Evolutionary conservation across 2,329 filamentous ascomycete genomes (phyloP).

Genomic region (Aspergillus calidoustus): DNA sequence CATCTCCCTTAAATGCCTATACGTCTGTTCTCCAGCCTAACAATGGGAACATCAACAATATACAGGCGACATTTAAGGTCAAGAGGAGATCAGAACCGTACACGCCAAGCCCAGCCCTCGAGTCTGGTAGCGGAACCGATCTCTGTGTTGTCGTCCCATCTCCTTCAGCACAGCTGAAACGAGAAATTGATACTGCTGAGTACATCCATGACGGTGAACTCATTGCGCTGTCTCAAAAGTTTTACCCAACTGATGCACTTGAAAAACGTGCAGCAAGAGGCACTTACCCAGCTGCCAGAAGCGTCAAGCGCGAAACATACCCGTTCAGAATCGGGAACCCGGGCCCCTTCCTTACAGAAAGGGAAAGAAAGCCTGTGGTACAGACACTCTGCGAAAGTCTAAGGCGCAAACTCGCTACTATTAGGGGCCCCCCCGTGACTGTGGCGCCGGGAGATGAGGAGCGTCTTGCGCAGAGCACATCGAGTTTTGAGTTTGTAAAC

Average conservation of each 20-base stretch:
- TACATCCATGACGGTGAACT: conserved; percentile 10
- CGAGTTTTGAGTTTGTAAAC: conserved; percentile 47
- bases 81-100: not conserved
- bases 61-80: not conserved
- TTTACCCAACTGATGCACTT: conserved; percentile 30
- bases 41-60: not conserved
- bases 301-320: conserved; percentile 18
- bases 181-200: conserved; percentile 21
- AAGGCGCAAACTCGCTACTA: conserved; percentile 29
- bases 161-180: conserved; percentile 26
- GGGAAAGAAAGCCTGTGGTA: conserved; percentile 5
- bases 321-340: conserved; percentile 15
- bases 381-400: conserved; percentile 25
- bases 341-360: conserved; percentile 17
- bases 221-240: conserved; percentile 26
- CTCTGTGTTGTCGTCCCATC: conserved; percentile 32
- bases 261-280: conserved; percentile 26
- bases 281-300: conserved; percentile 25
- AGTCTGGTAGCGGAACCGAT: not conserved
- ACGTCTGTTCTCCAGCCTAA: not conserved
- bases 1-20: not conserved
- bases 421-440: conserved; percentile 36
- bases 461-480: conserved; percentile 29
- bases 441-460: conserved; percentile 23
- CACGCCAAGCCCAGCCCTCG: conserved; percentile 16